Percentiles rank a stretch among this genome's conserved stretches.
phyloP scores from a whole-genome alignment of 2,329 filamentous ascomycete genomes.

The Stachybotrys elegans region DNA sequence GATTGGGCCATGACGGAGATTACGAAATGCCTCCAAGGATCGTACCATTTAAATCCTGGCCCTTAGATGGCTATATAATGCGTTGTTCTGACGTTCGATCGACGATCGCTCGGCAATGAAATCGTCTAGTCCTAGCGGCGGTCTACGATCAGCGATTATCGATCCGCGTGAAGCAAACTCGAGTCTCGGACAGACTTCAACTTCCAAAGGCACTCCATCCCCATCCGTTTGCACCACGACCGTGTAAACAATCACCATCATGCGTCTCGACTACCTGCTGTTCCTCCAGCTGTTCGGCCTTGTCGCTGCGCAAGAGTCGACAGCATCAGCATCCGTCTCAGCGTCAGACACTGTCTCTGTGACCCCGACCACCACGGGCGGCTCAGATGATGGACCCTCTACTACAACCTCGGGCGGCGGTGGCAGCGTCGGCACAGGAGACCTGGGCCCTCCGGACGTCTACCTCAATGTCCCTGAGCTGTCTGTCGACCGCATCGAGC shows the following conservation, averaged over 20 bases:
- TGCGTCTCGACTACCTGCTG: neutral
- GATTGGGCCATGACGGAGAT: too few species aligned
- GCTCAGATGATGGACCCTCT: neutral
- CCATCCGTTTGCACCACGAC: neutral
- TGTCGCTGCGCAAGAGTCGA: neutral
- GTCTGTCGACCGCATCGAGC: constrained; percentile 53
- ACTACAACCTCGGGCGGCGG: constrained; percentile 3
- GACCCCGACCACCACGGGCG: neutral
- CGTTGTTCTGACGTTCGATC: too few species aligned
- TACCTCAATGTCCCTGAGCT: constrained; percentile 53
- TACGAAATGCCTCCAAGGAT: too few species aligned
- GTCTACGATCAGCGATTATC: too few species aligned
- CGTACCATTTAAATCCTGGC: too few species aligned
- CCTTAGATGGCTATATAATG: too few species aligned
- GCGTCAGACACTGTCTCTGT: neutral
- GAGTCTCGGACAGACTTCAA: too few species aligned
- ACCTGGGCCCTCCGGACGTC: constrained; percentile 36
- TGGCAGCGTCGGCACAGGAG: constrained; percentile 18
- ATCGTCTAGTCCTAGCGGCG: too few species aligned
- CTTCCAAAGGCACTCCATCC: neutral
- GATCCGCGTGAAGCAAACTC: too few species aligned
- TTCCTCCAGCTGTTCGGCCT: neutral
- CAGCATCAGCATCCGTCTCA: neutral
- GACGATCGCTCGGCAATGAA: too few species aligned
- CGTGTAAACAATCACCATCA: neutral